These are phyloP conservation scores for Globisporangium spinosum DNA, from an alignment of 352 stramenopile species.

Conservation along the genomic window DNA sequence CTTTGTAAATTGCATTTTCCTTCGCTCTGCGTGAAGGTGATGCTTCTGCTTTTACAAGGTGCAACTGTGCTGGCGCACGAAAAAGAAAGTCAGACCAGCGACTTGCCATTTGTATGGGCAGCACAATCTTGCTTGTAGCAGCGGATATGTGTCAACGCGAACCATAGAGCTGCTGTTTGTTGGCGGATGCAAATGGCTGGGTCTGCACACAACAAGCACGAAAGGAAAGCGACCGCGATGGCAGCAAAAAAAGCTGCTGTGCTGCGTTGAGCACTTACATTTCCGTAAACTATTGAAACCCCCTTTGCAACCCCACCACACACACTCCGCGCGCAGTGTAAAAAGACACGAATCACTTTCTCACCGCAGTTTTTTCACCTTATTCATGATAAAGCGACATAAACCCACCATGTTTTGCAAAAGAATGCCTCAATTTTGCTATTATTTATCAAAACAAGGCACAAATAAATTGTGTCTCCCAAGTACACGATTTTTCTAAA, in stretches of 20 bases:
- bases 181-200: neutral
- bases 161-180: neutral
- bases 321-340: neutral
- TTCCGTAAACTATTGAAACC: conserved; percentile 7
- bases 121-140: neutral
- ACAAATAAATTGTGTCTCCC: no score
- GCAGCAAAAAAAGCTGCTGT: neutral
- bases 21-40: conserved; percentile 4
- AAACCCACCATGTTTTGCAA: neutral
- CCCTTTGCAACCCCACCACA: neutral
- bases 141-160: neutral
- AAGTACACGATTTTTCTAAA: neutral
- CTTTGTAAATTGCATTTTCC: conserved; percentile 13
- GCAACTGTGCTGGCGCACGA: conserved; percentile 6
- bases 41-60: neutral
- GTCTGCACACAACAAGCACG: neutral
- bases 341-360: conserved; percentile 13
- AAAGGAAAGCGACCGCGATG: neutral
- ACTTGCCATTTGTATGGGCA: conserved; percentile 6
- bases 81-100: conserved; percentile 6
- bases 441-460: neutral
- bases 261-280: neutral
- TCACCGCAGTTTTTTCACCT: neutral
- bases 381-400: neutral
- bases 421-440: neutral